These are phyloP conservation scores for Phytopythium chamaehyphon DNA, from an alignment of 352 stramenopile genomes.

Conservation along the genomic window DNA sequence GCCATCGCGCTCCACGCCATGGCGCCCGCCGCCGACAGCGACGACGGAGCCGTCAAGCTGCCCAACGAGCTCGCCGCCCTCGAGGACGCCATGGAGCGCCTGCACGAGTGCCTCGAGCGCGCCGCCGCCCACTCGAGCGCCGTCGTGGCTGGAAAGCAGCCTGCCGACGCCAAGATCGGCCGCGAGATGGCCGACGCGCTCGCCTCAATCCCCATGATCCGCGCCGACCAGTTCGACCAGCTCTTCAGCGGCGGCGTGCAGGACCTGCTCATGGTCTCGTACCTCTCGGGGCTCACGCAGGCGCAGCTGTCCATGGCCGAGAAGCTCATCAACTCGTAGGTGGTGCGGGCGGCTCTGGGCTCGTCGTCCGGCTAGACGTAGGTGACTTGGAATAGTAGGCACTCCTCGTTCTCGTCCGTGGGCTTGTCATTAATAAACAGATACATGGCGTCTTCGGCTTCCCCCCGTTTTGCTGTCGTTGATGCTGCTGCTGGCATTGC, in stretches of 20 bases:
- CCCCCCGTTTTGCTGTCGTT: background rate
- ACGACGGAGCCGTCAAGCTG: slow-evolving; percentile 34
- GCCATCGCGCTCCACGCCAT: slow-evolving; percentile 90
- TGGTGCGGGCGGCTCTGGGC: background rate
- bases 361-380: slow-evolving; percentile 32
- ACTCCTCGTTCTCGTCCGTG: slow-evolving; percentile 92
- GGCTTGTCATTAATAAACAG: slow-evolving; percentile 92
- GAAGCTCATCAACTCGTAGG: slow-evolving; percentile 94
- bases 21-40: slow-evolving; percentile 44
- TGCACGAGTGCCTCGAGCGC: slow-evolving; percentile 90
- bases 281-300: slow-evolving; percentile 96
- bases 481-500: slow-evolving; percentile 2
- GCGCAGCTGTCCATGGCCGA: slow-evolving; percentile 97
- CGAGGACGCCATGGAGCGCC: slow-evolving; percentile 79
- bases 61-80: slow-evolving; percentile 77
- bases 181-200: slow-evolving; percentile 93
- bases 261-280: slow-evolving; percentile 98
- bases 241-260: slow-evolving; percentile 96
- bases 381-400: slow-evolving; percentile 83
- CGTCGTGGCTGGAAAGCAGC: slow-evolving; percentile 78
- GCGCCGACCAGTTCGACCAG: slow-evolving; percentile 94
- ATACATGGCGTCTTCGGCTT: slow-evolving; percentile 51
- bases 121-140: slow-evolving; percentile 88
- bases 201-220: slow-evolving; percentile 91
- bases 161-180: slow-evolving; percentile 87